A percentile compares a stretch with the other conserved stretches of the same genome.
Conservation (phyloP, 371 early-diverging fungal species). For the Batkoa obscura region DNA sequence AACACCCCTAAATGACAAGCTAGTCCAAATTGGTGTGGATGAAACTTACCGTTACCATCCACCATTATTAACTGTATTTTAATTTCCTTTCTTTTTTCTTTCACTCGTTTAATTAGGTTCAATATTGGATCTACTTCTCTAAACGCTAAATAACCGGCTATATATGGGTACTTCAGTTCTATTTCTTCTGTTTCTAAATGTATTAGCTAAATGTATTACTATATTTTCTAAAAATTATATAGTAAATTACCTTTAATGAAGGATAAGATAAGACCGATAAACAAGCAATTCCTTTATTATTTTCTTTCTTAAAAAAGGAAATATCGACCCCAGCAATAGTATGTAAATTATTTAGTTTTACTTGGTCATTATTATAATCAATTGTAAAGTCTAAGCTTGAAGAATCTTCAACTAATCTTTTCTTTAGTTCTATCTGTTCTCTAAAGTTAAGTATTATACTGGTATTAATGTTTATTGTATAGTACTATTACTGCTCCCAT, state of each 20-base stretch:
- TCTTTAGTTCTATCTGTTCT: too few species aligned
- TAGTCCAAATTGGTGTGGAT: conserved; percentile 70
- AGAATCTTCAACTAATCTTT: too few species aligned
- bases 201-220: conserved; percentile 20
- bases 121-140: conserved; percentile 52
- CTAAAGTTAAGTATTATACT: too few species aligned
- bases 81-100: conserved; percentile 22
- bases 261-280: conserved; percentile 48
- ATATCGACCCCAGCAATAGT: conserved; percentile 63
- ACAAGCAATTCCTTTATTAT: conserved; percentile 50
- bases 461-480: too few species aligned
- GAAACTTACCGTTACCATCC: conserved; percentile 80
- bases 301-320: conserved; percentile 42
- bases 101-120: conserved; percentile 26
- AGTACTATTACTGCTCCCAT: too few species aligned
- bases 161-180: conserved; percentile 50
- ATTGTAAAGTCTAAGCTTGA: too few species aligned
- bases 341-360: too few species aligned
- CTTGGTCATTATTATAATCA: too few species aligned
- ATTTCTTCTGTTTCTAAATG: conserved; percentile 28
- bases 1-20: conserved; percentile 75
- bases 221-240: conserved; percentile 8
- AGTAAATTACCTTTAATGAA: conserved; percentile 16
- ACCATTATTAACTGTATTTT: conserved; percentile 61
- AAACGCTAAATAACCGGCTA: conserved; percentile 76